Percentiles rank a stretch among this genome's conserved stretches.
phyloP scores from a whole-genome alignment of 1,284 basidiomycete species.

The Sporisorium iseilematis-ciliati region DNA sequence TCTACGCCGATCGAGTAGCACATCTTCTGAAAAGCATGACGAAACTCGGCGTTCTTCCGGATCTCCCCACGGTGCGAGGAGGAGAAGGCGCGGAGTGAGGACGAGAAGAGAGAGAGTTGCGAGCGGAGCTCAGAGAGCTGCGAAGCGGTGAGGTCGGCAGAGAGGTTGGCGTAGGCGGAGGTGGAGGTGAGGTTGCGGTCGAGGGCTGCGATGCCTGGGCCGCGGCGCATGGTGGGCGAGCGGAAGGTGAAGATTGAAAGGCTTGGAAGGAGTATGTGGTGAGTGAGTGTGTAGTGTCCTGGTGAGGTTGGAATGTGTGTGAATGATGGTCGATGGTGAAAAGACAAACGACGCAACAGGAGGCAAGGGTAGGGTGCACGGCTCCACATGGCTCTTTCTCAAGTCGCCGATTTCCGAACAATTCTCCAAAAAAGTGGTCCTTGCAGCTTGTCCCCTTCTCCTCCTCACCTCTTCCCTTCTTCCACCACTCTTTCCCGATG shows the following conservation, averaged over 20 bases:
- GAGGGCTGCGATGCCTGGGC: slow-evolving; percentile 73
- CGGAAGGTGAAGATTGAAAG: too few relatives aligned
- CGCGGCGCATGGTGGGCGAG: slow-evolving; percentile 71
- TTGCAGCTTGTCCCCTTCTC: neutral
- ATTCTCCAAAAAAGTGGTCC: slow-evolving; percentile 8
- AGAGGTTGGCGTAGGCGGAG: slow-evolving; percentile 81
- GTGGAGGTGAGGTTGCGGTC: slow-evolving; percentile 71
- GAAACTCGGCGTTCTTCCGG: slow-evolving; percentile 83
- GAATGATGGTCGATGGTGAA: neutral
- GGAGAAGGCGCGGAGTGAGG: slow-evolving; percentile 84
- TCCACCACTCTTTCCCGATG: slow-evolving; percentile 1
- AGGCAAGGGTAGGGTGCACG: too few relatives aligned
- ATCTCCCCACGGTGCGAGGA: slow-evolving; percentile 86
- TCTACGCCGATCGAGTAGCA: slow-evolving; percentile 95
- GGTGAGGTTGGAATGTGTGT: neutral
- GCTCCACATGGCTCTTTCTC: slow-evolving; percentile 1
- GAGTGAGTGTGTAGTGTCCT: too few relatives aligned
- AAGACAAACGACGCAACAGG: too few relatives aligned
- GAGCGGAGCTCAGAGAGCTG: slow-evolving; percentile 83
- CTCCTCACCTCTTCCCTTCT: neutral
- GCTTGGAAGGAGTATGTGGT: too few relatives aligned
- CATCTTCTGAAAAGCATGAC: slow-evolving; percentile 95
- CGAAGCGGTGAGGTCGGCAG: slow-evolving; percentile 79
- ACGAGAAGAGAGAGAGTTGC: slow-evolving; percentile 86
- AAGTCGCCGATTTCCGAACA: slow-evolving; percentile 3